Base-by-base conservation (phyloP, 495 filamentous ascomycete species). In the Penicillium crystallinum region DNA sequence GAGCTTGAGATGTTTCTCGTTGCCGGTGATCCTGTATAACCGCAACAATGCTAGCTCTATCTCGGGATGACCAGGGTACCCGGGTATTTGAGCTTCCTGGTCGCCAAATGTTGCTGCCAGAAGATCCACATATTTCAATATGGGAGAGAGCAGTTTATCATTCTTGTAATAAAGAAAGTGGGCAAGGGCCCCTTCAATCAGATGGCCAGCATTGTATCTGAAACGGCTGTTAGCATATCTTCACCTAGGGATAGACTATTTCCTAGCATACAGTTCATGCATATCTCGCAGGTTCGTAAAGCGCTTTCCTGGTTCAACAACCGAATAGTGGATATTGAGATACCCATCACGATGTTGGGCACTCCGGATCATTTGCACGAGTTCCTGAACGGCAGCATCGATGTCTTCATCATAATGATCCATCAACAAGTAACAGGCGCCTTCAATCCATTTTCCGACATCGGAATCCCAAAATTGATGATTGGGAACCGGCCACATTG, bases 381-480 rank as follows among this genome's bases (percentile, higher is more conserved):
- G 59, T 53, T 84, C 79, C 23, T 72, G 58, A 6, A 85, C 74
- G 6, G 79, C 78, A 0, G 55, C 66, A 49, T 80, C 74, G 35
- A 84, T 65, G 44, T 75, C 73, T 0, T 54, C 58, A 51, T 76
- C 66, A 17, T 76, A 63, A 8, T 75, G 51, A 46, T 75, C 67
- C n/a, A 53, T 53, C 9, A 81, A 63, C 47, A 83, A 71, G 39
- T 83, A 83, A 52, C 77, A 81, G 2, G 81, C 80, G 6, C 77
- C 78, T 62, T 83, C 81, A 36, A 83, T 77, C 76, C 78, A 82
- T 58, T 83, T 83, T 5, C 75, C 78, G 11, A 83, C 67, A 61
- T 83, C 81, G 25, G 77, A 80, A 53, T 83, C 81, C 79, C 78
- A 84, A 50, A 82, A 82, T 35, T 77, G 64, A 38, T 79, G 78